phyloP scores from a whole-genome alignment of 2,329 filamentous ascomycete species.

The Ascochyta clinopodiicola region DNA sequence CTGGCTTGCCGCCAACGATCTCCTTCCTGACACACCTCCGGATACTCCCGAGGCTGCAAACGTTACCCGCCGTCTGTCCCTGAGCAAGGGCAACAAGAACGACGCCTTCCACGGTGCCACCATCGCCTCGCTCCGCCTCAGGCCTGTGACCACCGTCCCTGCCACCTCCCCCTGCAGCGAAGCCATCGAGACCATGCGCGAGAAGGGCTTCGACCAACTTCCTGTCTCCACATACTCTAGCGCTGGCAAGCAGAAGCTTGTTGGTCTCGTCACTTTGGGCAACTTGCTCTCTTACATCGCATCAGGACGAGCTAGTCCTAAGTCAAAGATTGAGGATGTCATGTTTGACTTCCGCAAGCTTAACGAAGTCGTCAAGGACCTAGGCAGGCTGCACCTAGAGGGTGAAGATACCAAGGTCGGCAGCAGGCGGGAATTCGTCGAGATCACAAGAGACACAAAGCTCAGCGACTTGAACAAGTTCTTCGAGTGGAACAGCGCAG shows the following conservation, averaged over 20 bases:
- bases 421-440: constrained; percentile 76
- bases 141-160: constrained; percentile 87
- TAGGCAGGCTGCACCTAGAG: constrained; percentile 49
- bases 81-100: constrained; percentile 52
- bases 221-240: constrained; percentile 72
- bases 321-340: constrained; percentile 79
- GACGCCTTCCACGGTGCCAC: constrained; percentile 81
- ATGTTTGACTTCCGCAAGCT: constrained; percentile 97
- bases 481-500: constrained; percentile 97
- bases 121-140: constrained; percentile 82
- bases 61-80: constrained; percentile 47
- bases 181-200: constrained; percentile 96
- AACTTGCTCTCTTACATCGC: constrained; percentile 93
- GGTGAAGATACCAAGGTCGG: constrained; percentile 29
- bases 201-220: constrained; percentile 97
- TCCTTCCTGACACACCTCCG: constrained; percentile 70
- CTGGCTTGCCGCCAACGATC: constrained; percentile 96
- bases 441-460: constrained; percentile 91
- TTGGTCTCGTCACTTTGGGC: constrained; percentile 91
- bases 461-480: constrained; percentile 86
- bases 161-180: constrained; percentile 76
- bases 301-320: constrained; percentile 75
- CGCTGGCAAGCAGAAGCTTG: constrained; percentile 72
- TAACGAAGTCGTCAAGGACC: constrained; percentile 87
- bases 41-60: constrained; percentile 30